Percentiles rank a stretch among this genome's conserved stretches.
Evolutionary conservation across 352 stramenopile species (phyloP).

Genomic region (Pythium aristosporum): DNA sequence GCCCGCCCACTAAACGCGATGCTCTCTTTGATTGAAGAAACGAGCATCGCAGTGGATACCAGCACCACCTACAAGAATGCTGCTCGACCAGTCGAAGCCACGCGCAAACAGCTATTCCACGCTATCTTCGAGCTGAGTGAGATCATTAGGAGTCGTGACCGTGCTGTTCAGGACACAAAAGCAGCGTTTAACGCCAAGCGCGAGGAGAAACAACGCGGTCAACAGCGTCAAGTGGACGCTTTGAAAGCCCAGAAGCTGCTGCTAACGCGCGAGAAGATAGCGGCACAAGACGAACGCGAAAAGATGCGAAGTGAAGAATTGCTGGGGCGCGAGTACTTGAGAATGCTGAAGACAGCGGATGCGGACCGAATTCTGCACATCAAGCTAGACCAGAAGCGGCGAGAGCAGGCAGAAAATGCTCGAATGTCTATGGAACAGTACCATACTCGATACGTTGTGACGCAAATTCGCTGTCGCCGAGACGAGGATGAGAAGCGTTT

Average conservation of each 20-base stretch:
- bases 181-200: conserved; percentile 25
- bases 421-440: conserved; percentile 63
- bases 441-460: conserved; percentile 48
- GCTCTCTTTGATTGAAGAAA: conserved; percentile 60
- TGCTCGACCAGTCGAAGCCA: conserved; percentile 35
- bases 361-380: conserved; percentile 35
- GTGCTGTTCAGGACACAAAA: conserved; percentile 33
- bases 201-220: conserved; percentile 19
- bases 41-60: conserved; percentile 38
- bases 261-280: conserved; percentile 33
- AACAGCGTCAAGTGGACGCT: not conserved
- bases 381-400: conserved; percentile 29
- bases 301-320: conserved; percentile 48
- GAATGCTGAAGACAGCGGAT: conserved; percentile 34
- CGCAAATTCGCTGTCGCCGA: conserved; percentile 37
- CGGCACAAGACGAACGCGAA: conserved; percentile 29
- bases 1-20: conserved; percentile 42
- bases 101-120: conserved; percentile 49
- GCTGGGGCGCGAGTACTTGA: conserved; percentile 47
- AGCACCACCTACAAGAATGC: conserved; percentile 28
- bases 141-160: conserved; percentile 34
- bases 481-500: conserved; percentile 32
- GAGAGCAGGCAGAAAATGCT: conserved; percentile 45
- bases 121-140: conserved; percentile 40
- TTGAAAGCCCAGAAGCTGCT: conserved; percentile 26